These are phyloP conservation scores for Nymphaea colorata DNA, from an alignment of 164 flowering plant species.

Conservation along the genomic window DNA sequence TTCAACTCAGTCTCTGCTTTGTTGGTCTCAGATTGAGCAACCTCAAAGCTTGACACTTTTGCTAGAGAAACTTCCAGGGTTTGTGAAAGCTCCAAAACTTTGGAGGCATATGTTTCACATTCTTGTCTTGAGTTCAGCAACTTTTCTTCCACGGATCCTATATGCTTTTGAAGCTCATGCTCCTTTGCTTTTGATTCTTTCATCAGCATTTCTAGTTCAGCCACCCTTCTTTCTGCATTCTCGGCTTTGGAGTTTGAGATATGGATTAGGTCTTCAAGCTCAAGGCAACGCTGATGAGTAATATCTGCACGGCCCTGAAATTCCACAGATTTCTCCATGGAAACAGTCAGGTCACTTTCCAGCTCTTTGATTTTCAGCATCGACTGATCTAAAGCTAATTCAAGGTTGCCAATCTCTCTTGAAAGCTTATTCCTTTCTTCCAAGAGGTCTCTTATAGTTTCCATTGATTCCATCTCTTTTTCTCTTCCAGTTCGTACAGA, in stretches of 20 bases:
- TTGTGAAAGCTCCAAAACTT: constrained; percentile 35
- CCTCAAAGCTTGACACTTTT: constrained; percentile 33
- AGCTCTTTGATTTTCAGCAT: background rate
- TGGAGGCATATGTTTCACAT: constrained; percentile 2
- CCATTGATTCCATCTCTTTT: background rate
- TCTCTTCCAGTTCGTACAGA: background rate
- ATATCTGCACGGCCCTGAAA: background rate
- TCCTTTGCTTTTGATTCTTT: constrained; percentile 45
- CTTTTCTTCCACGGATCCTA: constrained; percentile 37
- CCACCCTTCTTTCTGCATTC: constrained; percentile 39
- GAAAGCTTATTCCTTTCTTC: background rate
- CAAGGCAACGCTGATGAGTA: constrained; percentile 17
- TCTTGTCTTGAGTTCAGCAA: constrained; percentile 43
- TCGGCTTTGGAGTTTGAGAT: constrained; percentile 46
- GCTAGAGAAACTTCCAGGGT: constrained; percentile 30
- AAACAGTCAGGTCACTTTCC: background rate
- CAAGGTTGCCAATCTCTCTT: background rate
- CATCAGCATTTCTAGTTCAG: constrained; percentile 37
- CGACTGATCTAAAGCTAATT: background rate
- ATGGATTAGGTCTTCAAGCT: constrained; percentile 45
- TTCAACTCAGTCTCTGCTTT: constrained; percentile 11
- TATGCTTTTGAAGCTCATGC: constrained; percentile 54
- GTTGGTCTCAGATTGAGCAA: too few species aligned
- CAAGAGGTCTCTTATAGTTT: background rate
- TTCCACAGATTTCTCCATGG: background rate